These are phyloP conservation scores for Loxodes magnus DNA, from an alignment of 73 alveolate genomes.

Conservation along the genomic window DNA sequence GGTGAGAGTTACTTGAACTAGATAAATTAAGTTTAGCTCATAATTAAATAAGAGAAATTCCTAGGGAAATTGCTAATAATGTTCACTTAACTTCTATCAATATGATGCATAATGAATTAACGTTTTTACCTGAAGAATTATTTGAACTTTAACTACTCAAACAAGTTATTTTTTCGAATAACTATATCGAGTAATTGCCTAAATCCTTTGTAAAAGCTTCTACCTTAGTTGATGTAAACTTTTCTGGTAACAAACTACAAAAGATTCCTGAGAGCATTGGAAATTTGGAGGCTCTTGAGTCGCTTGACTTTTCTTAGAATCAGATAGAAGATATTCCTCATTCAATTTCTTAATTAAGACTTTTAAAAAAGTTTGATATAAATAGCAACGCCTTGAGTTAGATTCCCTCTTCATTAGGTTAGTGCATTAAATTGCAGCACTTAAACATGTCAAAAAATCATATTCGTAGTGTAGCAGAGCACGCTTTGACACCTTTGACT, in stretches of 20 bases:
- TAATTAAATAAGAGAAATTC: slow-evolving; percentile 56
- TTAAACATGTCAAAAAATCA: slow-evolving; percentile 61
- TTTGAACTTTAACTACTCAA: slow-evolving; percentile 50
- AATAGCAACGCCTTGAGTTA: slow-evolving; percentile 53
- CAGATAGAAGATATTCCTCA: slow-evolving; percentile 43
- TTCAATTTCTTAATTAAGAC: slow-evolving; percentile 41
- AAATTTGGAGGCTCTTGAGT: slow-evolving; percentile 57
- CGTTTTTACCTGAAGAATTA: slow-evolving; percentile 49
- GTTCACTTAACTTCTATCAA: no score
- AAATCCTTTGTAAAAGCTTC: slow-evolving; percentile 45
- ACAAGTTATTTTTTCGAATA: slow-evolving; percentile 58
- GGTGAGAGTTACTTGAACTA: slow-evolving; percentile 84
- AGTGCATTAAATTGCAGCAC: slow-evolving; percentile 43
- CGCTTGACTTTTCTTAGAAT: slow-evolving; percentile 46
- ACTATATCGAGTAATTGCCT: slow-evolving; percentile 46
- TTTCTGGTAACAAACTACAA: slow-evolving; percentile 57
- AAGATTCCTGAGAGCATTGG: slow-evolving; percentile 59
- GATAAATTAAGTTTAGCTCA: slow-evolving; percentile 59
- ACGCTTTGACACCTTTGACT: slow-evolving; percentile 44
- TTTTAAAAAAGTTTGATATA: slow-evolving; percentile 49
- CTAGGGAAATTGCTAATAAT: no score
- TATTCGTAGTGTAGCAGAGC: slow-evolving; percentile 37
- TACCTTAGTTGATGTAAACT: slow-evolving; percentile 66
- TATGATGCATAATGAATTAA: no score
- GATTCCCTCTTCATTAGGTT: slow-evolving; percentile 43